Evolutionary conservation across 345 rosid genomes (phyloP), one percentile per base, ranked within the genome.

Genomic region (Arabidopsis thaliana): DNA sequence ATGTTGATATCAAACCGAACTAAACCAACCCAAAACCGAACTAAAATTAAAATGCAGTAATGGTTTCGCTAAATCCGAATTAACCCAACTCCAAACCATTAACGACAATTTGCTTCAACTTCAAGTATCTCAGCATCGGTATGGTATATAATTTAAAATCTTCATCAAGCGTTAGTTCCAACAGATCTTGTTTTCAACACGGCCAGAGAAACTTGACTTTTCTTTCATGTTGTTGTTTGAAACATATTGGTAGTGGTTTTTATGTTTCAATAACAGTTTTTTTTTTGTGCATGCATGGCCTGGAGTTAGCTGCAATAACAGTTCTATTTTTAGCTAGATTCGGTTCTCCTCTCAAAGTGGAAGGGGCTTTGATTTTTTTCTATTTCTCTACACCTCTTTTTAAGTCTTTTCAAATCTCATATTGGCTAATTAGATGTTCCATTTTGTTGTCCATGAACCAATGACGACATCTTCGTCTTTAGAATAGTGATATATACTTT

Each of bases 261-360:
- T 51, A 40, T 68, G 79, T 60, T 75, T 4, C 20, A 60, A 24
- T 24, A 55, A 63, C 80, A 55, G 53, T 1, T 11, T 34, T 42
- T 12, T 37, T 13, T 53, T 16, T 16, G 20, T 16, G 20, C 20
- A 1, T 5, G 38, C 38, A 36, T 71, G 30, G 71, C 45, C 33
- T 68, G 74, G 59, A 46, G 75, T 70, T 77, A 63, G 71, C 14
- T 55, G 58, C 65, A 45, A 34, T 24, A 69, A 69, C 58, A 70
- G 20, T 64, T 56, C 67, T 71, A 77, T 70, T 56, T 64, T 71
- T 77, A 77, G 80, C 53, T 46, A 70, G 24, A 22, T 59, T 4
- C 37, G 8, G 70, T 70, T 64, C 22, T 40, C 57, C 41, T 77
- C 60, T 66, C 28, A 70, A 70, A 56, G 3, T 38, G 33, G 52